phyloP scores from a whole-genome alignment of 1,284 basidiomycete genomes.

The Ustilago lituana region DNA sequence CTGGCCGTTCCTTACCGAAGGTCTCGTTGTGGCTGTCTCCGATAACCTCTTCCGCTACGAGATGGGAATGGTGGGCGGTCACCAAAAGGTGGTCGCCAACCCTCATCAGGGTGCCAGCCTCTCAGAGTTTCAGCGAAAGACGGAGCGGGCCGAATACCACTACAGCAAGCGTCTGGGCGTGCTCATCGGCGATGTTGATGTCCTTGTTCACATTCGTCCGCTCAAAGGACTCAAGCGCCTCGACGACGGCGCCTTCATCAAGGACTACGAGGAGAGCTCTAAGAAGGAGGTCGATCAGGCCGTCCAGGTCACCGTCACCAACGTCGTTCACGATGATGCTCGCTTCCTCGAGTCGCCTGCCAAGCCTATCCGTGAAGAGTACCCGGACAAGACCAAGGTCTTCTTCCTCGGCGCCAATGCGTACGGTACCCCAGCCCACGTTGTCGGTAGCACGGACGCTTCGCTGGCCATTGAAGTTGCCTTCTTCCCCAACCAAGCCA shows the following conservation, averaged over 20 bases:
- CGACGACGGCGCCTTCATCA: conserved; percentile 88
- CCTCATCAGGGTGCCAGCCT: conserved; percentile 52
- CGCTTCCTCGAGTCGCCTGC: conserved; percentile 73
- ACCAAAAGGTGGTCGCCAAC: conserved; percentile 44
- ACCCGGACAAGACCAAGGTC: conserved; percentile 86
- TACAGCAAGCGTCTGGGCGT: conserved; percentile 92
- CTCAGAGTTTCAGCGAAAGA: conserved; percentile 72
- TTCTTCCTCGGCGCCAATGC: conserved; percentile 94
- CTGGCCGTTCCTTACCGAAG: conserved; percentile 97
- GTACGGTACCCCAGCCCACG: conserved; percentile 93
- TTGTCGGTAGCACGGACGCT: conserved; percentile 74
- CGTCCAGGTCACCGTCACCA: conserved; percentile 68
- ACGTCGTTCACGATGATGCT: conserved; percentile 57
- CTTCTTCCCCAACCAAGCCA: conserved; percentile 57
- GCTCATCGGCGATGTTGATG: conserved; percentile 78
- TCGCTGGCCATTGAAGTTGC: conserved; percentile 58
- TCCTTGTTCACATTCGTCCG: conserved; percentile 64
- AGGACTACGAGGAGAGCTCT: conserved; percentile 82
- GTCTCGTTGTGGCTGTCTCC: conserved; percentile 83
- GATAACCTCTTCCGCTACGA: conserved; percentile 85
- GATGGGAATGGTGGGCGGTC: conserved; percentile 49
- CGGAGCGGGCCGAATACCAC: conserved; percentile 74
- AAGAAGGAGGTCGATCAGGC: conserved; percentile 87
- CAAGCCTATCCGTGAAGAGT: conserved; percentile 85
- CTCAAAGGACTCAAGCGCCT: conserved; percentile 81